Evolutionary conservation across 495 filamentous ascomycete genomes (phyloP), one percentile per base, ranked within the genome.

Genomic region (Echria macrotheca): DNA sequence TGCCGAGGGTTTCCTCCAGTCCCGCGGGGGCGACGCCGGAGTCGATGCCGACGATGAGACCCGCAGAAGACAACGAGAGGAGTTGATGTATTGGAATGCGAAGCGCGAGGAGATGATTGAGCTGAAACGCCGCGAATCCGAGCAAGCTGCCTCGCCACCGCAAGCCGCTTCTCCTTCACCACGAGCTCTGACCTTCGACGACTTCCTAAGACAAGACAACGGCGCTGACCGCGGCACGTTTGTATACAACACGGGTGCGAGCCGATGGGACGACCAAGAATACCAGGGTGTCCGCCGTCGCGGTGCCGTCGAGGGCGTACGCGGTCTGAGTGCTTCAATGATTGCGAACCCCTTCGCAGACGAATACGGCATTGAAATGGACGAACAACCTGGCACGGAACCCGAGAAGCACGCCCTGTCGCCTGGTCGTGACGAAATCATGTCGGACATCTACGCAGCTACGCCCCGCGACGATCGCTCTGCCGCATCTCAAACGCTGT

Each of bases 1-100:
- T 67, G 77, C 76, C 41, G 68, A 78, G 31, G 77, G 76, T 8
- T 80, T 80, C 60, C 50, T 77, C 14, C 57, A 68, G 44, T 73
- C 72, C 12, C 61, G 64, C 3, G 63, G 66, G 12, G 74, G 72
- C 56, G 76, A 84, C 21, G 52, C 70, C 9, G 77, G 72, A 7
- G 73, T 83, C 14, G 82, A 83, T 14, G 87, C 84, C 36, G 83
- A 83, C 49, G 84, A 87, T 50, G 80, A 83, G 44, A 74, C 67
- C 19, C 73, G 82, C 49, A 78, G 82, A 26, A 70, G 77, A 49
- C 84, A 83, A 55, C 74, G 85, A 32, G 84, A 86, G 54, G 88
- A 95, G 58, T 71, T 91, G 19, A 70, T 84, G 64, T 85, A 84
- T 47, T 84, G 84, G 75, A 83, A 82, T 49, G 57, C 71, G 22